Percentiles rank a stretch among this genome's conserved stretches.
phyloP scores from a whole-genome alignment of 352 stramenopile species.

The Phytopythium oedochilum region DNA sequence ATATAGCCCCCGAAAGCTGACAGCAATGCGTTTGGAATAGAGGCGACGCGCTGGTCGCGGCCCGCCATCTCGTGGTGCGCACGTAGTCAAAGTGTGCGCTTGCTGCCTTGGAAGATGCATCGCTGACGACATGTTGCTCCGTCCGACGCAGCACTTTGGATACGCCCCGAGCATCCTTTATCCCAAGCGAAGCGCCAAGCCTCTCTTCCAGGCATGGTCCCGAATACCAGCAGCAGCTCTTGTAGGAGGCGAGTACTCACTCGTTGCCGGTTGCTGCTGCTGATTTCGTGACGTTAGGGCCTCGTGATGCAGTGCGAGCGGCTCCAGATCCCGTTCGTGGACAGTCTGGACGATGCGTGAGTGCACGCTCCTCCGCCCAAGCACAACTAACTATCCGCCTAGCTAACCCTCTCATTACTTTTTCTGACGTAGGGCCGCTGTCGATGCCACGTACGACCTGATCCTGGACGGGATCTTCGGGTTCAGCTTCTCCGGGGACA shows the following conservation, averaged over 20 bases:
- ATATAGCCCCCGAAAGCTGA: background rate
- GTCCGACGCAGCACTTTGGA: constrained; percentile 92
- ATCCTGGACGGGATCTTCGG: constrained; percentile 99
- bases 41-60: constrained; percentile 97
- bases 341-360: constrained; percentile 39
- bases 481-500: constrained; percentile 93
- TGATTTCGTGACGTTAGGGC: constrained; percentile 19
- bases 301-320: constrained; percentile 74
- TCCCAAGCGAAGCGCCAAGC: constrained; percentile 86
- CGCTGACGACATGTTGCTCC: background rate
- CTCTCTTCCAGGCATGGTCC: constrained; percentile 63
- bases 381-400: background rate
- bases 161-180: constrained; percentile 94
- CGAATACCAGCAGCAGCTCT: background rate
- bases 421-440: constrained; percentile 15
- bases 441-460: constrained; percentile 79
- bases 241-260: background rate
- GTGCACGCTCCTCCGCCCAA: background rate
- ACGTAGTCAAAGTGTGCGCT: background rate
- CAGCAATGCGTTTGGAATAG: constrained; percentile 13
- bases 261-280: background rate
- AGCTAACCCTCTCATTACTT: background rate
- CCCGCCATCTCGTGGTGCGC: constrained; percentile 93
- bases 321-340: constrained; percentile 78
- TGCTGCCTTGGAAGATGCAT: background rate